Evolutionary conservation across 345 rosid species (phyloP).

Genomic region (Turnera subulata): DNA sequence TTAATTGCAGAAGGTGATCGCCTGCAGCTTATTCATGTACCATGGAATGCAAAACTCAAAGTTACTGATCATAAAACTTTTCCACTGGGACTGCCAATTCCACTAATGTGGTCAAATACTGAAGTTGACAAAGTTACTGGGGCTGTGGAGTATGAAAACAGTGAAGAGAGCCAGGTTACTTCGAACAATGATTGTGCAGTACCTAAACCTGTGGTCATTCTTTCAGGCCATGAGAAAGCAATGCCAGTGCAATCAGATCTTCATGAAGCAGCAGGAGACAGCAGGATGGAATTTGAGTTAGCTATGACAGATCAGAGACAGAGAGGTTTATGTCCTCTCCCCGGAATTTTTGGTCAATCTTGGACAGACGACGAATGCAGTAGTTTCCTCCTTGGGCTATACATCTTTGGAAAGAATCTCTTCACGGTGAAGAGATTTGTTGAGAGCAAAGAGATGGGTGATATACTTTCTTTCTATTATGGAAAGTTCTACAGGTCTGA

Average conservation of each 20-base stretch:
- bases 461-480: constrained; percentile 46
- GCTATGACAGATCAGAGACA: constrained; percentile 13
- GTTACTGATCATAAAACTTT: constrained; percentile 1
- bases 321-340: constrained; percentile 24
- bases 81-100: constrained; percentile 10
- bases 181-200: constrained; percentile 5
- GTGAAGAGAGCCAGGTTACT: background rate
- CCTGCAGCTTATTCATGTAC: constrained; percentile 20
- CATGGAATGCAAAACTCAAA: constrained; percentile 15
- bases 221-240: constrained; percentile 3
- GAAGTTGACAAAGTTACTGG: constrained; percentile 3
- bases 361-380: constrained; percentile 37
- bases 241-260: background rate
- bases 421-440: constrained; percentile 43
- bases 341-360: constrained; percentile 28
- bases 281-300: constrained; percentile 7
- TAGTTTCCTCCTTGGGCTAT: constrained; percentile 52
- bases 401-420: constrained; percentile 62
- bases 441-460: constrained; percentile 42
- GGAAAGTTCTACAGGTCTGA: constrained; percentile 51
- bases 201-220: constrained; percentile 16
- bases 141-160: constrained; percentile 1
- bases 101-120: constrained; percentile 7
- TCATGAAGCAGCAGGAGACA: background rate
- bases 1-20: constrained; percentile 24